Evolutionary conservation across 2,329 filamentous ascomycete species (phyloP), one percentile per base, ranked within the genome.

Genomic region (Sporothrix brasiliensis): DNA sequence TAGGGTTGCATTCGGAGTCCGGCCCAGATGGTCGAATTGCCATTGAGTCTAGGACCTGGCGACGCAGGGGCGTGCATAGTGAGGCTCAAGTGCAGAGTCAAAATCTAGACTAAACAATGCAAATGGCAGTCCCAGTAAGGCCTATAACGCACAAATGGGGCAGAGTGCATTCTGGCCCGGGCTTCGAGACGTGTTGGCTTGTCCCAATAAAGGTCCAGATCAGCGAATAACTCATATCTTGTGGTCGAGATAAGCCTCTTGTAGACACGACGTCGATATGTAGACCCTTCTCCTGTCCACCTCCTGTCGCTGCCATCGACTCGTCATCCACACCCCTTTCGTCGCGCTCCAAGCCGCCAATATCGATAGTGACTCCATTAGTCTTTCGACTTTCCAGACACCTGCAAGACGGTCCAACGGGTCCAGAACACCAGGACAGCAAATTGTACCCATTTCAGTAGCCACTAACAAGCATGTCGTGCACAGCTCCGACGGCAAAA

Each of bases 1-100:
- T 16, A 67, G 63, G 49, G 63, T 67, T 44, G 34, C 34, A 67
- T 67, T 56, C 65, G 65, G 65, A 67, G 49, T 27, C 50, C 65
- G 65, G 50, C 50, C 47, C n/a, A 13, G 21, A n/a, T 14, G 21
- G 61, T 21, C 34, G 34, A 41, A 24, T 5, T 16, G 61, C 44
- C 27, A 30, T 30, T 30, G 27, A 30, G 27, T 30, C 27, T 30
- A 30, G 27, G 27, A 30, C 3, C 27, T 30, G 27, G 27, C 3
- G 27, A 30, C 3, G 27, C 27, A 30, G 27, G 27, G 27, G 27
- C 27, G 27, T 30, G 27, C 27, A 30, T 30, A 30, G 27, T 30
- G 27, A 30, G 34, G 6, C 34, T 34, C 34, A 34, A 1, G 34
- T 34, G 34, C 34, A 34, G 34, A 7, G 34, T 34, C 7, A 9